A percentile compares a stretch with the other conserved stretches of the same genome.
Conservation (phyloP, 1,139 yeast genomes). For the Scheffersomyces parashehatae region DNA sequence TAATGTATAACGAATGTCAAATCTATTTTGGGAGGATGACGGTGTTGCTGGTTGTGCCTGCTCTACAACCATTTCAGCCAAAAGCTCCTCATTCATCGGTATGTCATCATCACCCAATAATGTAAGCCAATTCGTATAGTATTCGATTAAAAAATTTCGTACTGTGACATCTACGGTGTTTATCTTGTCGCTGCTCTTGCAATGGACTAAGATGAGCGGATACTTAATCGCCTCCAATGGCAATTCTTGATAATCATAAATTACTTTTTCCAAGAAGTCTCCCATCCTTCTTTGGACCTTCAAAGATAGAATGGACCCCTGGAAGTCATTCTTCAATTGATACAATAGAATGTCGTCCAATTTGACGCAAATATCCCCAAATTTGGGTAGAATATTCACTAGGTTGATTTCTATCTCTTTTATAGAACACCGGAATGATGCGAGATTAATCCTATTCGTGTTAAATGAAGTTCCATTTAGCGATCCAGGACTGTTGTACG, state of each 20-base stretch:
- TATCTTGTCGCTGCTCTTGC: slow-evolving; percentile 19
- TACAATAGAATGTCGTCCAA: slow-evolving; percentile 29
- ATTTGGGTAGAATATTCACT: slow-evolving; percentile 28
- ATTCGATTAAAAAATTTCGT: slow-evolving; percentile 48
- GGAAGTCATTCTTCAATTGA: slow-evolving; percentile 30
- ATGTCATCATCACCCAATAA: slow-evolving; percentile 2
- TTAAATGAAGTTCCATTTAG: slow-evolving; percentile 6
- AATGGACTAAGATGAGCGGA: slow-evolving; percentile 27
- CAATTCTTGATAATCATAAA: slow-evolving; percentile 29
- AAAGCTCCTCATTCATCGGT: not conserved
- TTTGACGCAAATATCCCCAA: slow-evolving; percentile 45
- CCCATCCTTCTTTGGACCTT: slow-evolving; percentile 19
- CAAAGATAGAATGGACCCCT: slow-evolving; percentile 29
- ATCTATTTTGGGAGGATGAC: slow-evolving; percentile 7
- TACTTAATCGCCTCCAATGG: slow-evolving; percentile 8
- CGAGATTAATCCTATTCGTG: slow-evolving; percentile 9
- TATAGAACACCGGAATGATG: slow-evolving; percentile 24
- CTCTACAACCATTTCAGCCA: slow-evolving; percentile 1
- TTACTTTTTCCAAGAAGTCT: slow-evolving; percentile 24
- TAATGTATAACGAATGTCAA: slow-evolving; percentile 47
- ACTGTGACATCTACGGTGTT: slow-evolving; percentile 36
- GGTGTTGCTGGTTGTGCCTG: not conserved
- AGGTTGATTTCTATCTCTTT: slow-evolving; percentile 27
- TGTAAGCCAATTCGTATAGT: slow-evolving; percentile 57
- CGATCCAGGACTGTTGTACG: slow-evolving; percentile 6